These are phyloP conservation scores for Xylariaceae sp. DNA, from an alignment of 2,329 filamentous ascomycete genomes.

Conservation along the genomic window DNA sequence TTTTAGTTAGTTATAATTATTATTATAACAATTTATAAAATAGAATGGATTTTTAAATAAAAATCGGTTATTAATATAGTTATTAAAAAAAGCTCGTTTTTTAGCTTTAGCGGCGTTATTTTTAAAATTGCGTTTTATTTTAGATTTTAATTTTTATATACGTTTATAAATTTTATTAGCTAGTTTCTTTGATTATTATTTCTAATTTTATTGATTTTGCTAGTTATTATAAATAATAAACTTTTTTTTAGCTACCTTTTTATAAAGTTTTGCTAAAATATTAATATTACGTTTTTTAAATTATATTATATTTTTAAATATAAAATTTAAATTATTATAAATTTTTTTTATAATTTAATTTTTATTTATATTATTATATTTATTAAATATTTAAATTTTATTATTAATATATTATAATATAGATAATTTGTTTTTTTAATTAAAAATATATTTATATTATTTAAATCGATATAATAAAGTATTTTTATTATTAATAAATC, in stretches of 20 bases:
- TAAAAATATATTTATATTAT: neutral
- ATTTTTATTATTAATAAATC: neutral
- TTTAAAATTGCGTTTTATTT: too few relatives aligned
- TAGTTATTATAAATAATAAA: neutral
- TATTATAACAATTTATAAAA: too few relatives aligned
- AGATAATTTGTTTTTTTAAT: neutral
- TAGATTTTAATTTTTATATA: too few relatives aligned
- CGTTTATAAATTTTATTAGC: too few relatives aligned
- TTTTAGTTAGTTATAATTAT: too few relatives aligned
- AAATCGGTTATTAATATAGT: too few relatives aligned
- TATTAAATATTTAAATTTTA: neutral
- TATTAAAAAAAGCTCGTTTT: too few relatives aligned
- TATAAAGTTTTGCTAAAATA: neutral
- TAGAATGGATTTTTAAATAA: too few relatives aligned
- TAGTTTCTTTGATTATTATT: too few relatives aligned
- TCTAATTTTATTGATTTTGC: neutral
- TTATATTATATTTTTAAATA: neutral
- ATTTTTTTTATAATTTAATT: neutral
- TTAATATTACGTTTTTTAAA: neutral
- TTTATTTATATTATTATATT: too few relatives aligned
- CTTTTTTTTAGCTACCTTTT: neutral
- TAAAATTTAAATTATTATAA: neutral
- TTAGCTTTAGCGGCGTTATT: too few relatives aligned
- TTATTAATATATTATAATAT: too few relatives aligned
- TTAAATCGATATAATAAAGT: neutral